These are phyloP conservation scores for Catunica adiposa DNA, from an alignment of 2,329 filamentous ascomycete species.

Conservation along the genomic window DNA sequence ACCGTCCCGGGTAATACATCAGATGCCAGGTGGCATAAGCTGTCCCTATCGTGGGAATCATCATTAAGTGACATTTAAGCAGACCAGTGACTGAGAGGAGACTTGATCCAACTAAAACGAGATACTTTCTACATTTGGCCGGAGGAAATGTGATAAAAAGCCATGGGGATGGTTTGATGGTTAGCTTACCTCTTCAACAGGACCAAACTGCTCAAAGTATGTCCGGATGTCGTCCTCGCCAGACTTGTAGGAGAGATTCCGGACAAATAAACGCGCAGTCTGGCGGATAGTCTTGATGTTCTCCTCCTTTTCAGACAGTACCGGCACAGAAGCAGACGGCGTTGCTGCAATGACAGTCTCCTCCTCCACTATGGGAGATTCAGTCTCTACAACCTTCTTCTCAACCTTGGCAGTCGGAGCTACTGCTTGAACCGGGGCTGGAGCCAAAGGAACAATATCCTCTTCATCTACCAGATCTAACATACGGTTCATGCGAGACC, in stretches of 20 bases:
- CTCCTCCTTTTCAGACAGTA: slow-evolving; percentile 22
- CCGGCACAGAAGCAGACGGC: background rate
- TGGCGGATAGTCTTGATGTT: slow-evolving; percentile 46
- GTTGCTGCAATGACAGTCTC: slow-evolving; percentile 10
- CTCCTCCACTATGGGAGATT: slow-evolving; percentile 15
- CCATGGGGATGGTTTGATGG: too few species aligned
- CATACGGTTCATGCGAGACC: slow-evolving; percentile 71
- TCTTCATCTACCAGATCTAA: slow-evolving; percentile 71
- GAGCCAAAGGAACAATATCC: slow-evolving; percentile 24
- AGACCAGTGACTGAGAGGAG: background rate
- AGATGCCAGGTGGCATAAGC: slow-evolving; percentile 81
- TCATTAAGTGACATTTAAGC: slow-evolving; percentile 38
- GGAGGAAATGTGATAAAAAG: background rate
- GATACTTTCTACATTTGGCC: background rate
- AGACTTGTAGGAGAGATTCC: slow-evolving; percentile 72
- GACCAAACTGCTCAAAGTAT: slow-evolving; percentile 56
- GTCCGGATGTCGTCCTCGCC: slow-evolving; percentile 60
- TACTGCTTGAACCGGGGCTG: background rate
- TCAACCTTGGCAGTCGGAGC: background rate
- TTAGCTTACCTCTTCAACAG: slow-evolving; percentile 75
- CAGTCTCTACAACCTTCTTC: slow-evolving; percentile 7
- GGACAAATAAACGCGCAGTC: slow-evolving; percentile 68
- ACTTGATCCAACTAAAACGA: background rate
- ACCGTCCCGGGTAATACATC: slow-evolving; percentile 73
- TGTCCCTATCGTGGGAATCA: slow-evolving; percentile 99